Base-by-base conservation (phyloP, 73 alveolate genomes). In the Paramecium primaurelia region DNA sequence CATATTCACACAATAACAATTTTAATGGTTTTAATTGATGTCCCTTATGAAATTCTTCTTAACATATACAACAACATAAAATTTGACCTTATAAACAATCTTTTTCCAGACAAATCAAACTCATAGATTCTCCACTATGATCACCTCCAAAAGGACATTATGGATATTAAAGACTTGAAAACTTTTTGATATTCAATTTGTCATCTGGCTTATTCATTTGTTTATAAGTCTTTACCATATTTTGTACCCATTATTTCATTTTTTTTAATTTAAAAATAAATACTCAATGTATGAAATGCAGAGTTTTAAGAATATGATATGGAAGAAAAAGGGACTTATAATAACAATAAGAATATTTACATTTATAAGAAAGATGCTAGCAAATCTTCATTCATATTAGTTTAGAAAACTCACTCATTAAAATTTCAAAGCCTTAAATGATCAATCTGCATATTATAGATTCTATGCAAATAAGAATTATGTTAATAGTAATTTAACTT, bases 11-110 rank as follows among this genome's bases (percentile, higher is more conserved):
- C 51, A 80, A 49, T 11, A 80, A 26, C 8, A 80, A 32, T 80
- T 80, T 80, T 25, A 80, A 36, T 11, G 91, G 91, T 47, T 80
- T 80, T 30, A 80, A 44, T 11, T 80, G 18, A 49, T 80, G 91
- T 11, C 91, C 91, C 26, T 80, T 80, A 80, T 80, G 91, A 38
- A 36, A 37, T 34, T 73, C 87, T 20, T 73, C 87, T 42, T 42
- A 30, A 49, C 91, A 80, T 2, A 80, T 45, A 36, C 91, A 80
- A 47, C 91, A 80, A 45, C 47, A 40, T 28, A 80, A 49, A 42
- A 73, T 73, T 73, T 32, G 36, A 16, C 25, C 20, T 45, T 80
- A 9, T 80, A 40, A 32, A 20, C 91, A 80, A 32, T 80, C 71
- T 36, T 80, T 80, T 44, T 80, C 91, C 30, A 80, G 16, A 80